These are phyloP conservation scores for Boletus barrowsii DNA, from an alignment of 768 basidiomycete genomes.

Conservation along the genomic window DNA sequence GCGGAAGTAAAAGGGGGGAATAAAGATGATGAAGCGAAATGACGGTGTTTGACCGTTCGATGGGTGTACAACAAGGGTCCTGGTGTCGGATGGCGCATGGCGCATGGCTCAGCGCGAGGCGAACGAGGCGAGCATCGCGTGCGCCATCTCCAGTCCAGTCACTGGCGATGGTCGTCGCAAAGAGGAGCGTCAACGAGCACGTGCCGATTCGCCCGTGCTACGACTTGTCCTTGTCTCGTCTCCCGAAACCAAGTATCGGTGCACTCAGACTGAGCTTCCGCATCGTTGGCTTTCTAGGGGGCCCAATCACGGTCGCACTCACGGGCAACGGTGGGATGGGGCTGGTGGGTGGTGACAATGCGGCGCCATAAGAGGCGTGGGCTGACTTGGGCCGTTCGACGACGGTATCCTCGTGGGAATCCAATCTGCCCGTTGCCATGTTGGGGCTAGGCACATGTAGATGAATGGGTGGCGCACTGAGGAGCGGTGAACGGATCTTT, in stretches of 20 bases:
- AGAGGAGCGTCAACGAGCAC: background rate
- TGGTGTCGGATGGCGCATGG: background rate
- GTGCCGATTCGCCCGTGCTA: slow-evolving; percentile 11
- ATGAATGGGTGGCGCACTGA: background rate
- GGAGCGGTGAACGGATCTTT: slow-evolving; percentile 5
- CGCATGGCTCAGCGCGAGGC: too few relatives aligned
- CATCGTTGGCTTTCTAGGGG: slow-evolving; percentile 38
- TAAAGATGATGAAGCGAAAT: slow-evolving; percentile 26
- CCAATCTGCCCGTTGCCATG: background rate
- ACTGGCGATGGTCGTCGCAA: background rate
- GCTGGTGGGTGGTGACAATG: slow-evolving; percentile 11
- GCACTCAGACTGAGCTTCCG: slow-evolving; percentile 69
- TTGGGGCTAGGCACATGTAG: slow-evolving; percentile 2
- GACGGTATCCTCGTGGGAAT: background rate
- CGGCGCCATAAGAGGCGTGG: slow-evolving; percentile 20
- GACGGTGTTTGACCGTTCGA: background rate
- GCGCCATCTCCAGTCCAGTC: background rate
- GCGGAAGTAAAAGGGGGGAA: slow-evolving; percentile 21
- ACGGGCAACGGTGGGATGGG: slow-evolving; percentile 18
- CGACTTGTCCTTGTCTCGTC: slow-evolving; percentile 50
- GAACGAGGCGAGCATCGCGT: background rate
- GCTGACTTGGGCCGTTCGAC: slow-evolving; percentile 25
- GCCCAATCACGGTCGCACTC: slow-evolving; percentile 12
- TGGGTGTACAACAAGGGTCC: background rate
- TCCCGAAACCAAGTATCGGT: slow-evolving; percentile 54